These are phyloP conservation scores for Cordyceps cicadae DNA, from an alignment of 2,329 filamentous ascomycete genomes.

Conservation along the genomic window DNA sequence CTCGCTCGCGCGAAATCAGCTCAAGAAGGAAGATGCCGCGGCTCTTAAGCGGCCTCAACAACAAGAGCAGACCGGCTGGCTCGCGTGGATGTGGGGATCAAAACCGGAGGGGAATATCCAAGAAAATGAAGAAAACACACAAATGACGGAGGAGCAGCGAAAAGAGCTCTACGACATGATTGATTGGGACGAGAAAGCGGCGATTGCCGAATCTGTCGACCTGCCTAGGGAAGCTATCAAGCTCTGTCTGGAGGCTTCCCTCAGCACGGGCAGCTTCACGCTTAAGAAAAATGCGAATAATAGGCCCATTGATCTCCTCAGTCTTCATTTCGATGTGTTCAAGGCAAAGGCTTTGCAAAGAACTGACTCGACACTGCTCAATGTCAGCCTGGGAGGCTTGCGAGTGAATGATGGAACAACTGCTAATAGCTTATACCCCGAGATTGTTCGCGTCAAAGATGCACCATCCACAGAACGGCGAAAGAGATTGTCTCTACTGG, in stretches of 20 bases:
- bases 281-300: slow-evolving; percentile 60
- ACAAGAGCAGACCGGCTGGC: slow-evolving; percentile 75
- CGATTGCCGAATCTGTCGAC: slow-evolving; percentile 79
- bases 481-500: slow-evolving; percentile 44
- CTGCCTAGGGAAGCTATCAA: slow-evolving; percentile 86
- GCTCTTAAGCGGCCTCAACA: slow-evolving; percentile 59
- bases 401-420: slow-evolving; percentile 95
- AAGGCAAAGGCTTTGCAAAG: slow-evolving; percentile 82
- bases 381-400: slow-evolving; percentile 84
- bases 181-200: slow-evolving; percentile 95
- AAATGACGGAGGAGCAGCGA: slow-evolving; percentile 91
- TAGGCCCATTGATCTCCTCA: slow-evolving; percentile 72
- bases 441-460: slow-evolving; percentile 94
- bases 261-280: slow-evolving; percentile 95
- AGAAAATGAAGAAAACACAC: slow-evolving; percentile 59
- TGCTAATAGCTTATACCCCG: slow-evolving; percentile 78
- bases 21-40: slow-evolving; percentile 89
- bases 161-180: slow-evolving; percentile 97
- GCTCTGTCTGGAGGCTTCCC: slow-evolving; percentile 80
- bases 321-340: slow-evolving; percentile 90
- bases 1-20: slow-evolving; percentile 83
- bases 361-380: slow-evolving; percentile 81
- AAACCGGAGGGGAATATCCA: slow-evolving; percentile 57
- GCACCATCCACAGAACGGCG: slow-evolving; percentile 46
- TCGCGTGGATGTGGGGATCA: slow-evolving; percentile 84